Base-by-base conservation (phyloP, 225 moss, liverwort and hornwort genomes). In the Climacium dendroides region DNA sequence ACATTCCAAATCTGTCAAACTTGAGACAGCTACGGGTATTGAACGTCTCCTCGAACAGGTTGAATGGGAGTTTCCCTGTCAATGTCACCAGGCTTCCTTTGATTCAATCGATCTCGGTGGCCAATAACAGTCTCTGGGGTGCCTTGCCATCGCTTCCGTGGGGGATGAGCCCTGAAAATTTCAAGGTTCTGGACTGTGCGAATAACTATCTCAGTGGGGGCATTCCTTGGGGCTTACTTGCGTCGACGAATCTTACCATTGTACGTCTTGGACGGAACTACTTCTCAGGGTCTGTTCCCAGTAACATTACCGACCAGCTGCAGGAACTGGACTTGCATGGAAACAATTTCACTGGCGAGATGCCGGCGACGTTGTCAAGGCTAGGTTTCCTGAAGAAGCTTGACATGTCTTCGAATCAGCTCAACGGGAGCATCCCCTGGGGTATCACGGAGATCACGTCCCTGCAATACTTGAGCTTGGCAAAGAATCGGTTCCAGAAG, bases 61-160 rank as follows among this genome's bases (percentile, higher is more conserved):
- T 94, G 69, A 94, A 84, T 85, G 94, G 94, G 35, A 89, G 78
- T 50, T 71, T 94, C 13, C 93, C 94, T 47, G 50, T 55, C 57
- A 86, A 86, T 53, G 83, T 93, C 39, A 87, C 90, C 85, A 85
- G 78, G 25, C 89, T 94, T 88, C 94, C 94, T 62, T 83, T 59
- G 47, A 55, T 94, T 83, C 81, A 37, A 43, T 79, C 80, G 22
- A 79, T 94, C 37, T 84, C 87, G 61, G 80, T 94, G 55, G 89
- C 92, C 77, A 85, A 91, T 74, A 94, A 93, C 86, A 84, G 76
- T 47, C 89, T 94, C 43, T 84, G 88, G 86, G 93, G 94, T 74
- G 41, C 91, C 37, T 81, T 94, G 81, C 90, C 92, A 69, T 39
- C 88, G 64, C 81, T 90, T 75, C 84, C 87, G 24, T 90, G 89